phyloP scores from a whole-genome alignment of 164 flowering plant species.

The Amborella trichopoda region DNA sequence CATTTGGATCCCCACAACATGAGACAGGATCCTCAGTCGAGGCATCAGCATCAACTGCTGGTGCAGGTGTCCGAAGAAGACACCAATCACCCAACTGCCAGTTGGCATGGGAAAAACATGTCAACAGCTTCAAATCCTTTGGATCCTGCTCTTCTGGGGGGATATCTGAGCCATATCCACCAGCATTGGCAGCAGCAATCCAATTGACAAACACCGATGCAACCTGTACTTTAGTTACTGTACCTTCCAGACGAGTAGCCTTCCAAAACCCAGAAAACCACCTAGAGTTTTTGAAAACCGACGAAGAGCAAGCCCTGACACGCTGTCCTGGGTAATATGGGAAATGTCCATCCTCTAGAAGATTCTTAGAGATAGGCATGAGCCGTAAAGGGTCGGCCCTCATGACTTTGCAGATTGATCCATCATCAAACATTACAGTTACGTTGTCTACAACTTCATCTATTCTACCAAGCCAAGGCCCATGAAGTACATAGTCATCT shows the following conservation, averaged over 20 bases:
- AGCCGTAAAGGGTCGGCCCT: conserved; percentile 78
- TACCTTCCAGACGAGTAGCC: conserved; percentile 67
- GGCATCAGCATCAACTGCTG: no score
- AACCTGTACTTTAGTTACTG: conserved; percentile 70
- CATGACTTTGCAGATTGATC: conserved; percentile 74
- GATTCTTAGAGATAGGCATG: conserved; percentile 48
- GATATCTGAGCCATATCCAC: conserved; percentile 56
- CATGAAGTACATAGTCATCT: conserved; percentile 86
- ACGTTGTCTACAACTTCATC: conserved; percentile 91
- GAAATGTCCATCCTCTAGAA: conserved; percentile 67
- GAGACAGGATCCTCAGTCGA: no score
- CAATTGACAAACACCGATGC: conserved; percentile 81
- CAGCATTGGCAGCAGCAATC: conserved; percentile 80
- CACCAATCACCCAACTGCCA: conserved; percentile 99
- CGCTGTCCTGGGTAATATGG: conserved; percentile 95
- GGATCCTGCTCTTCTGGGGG: conserved; percentile 95
- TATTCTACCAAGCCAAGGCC: conserved; percentile 93
- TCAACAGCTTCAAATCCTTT: conserved; percentile 55
- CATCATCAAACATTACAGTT: conserved; percentile 87
- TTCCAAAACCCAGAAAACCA: conserved; percentile 91
- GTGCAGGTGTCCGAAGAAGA: conserved; percentile 38
- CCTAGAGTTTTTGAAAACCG: conserved; percentile 73
- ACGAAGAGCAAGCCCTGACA: conserved; percentile 67
- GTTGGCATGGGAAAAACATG: conserved; percentile 82
- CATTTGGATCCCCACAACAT: no score